Percentiles rank a stretch among this genome's conserved stretches.
phyloP scores from a whole-genome alignment of 306 rosid species.

The Abrus precatorius region DNA sequence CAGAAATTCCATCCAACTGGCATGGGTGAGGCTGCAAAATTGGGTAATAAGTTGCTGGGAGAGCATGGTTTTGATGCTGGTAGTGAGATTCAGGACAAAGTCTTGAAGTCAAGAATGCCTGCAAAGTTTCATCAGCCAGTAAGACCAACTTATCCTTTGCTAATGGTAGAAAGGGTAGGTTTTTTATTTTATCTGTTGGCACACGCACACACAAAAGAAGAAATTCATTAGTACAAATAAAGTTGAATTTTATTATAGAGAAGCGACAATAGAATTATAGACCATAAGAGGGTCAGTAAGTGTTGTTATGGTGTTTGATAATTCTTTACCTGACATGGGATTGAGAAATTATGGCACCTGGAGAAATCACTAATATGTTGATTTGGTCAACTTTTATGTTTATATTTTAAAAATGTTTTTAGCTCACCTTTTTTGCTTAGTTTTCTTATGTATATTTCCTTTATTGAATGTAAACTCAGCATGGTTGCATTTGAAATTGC shows the following conservation, averaged over 20 bases:
- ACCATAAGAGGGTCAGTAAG: background rate
- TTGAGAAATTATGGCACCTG: conserved; percentile 3
- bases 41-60: conserved; percentile 56
- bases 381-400: conserved; percentile 7
- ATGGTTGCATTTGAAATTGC: conserved; percentile 22
- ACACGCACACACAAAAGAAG: background rate
- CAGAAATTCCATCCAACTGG: conserved; percentile 70
- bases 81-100: conserved; percentile 51
- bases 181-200: background rate
- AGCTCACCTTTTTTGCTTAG: conserved; percentile 15
- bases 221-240: conserved; percentile 3
- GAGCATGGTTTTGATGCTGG: conserved; percentile 55
- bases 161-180: background rate
- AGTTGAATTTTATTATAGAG: conserved; percentile 3
- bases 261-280: background rate
- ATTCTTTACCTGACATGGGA: conserved; percentile 6
- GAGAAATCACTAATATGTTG: background rate
- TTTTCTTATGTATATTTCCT: conserved; percentile 15
- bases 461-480: conserved; percentile 34
- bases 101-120: conserved; percentile 54
- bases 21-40: conserved; percentile 55
- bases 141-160: conserved; percentile 49
- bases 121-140: conserved; percentile 63
- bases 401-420: background rate
- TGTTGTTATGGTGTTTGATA: background rate